Base-by-base conservation (phyloP, 2,329 filamentous ascomycete species). In the Magnaporthiopsis rhizophila region DNA sequence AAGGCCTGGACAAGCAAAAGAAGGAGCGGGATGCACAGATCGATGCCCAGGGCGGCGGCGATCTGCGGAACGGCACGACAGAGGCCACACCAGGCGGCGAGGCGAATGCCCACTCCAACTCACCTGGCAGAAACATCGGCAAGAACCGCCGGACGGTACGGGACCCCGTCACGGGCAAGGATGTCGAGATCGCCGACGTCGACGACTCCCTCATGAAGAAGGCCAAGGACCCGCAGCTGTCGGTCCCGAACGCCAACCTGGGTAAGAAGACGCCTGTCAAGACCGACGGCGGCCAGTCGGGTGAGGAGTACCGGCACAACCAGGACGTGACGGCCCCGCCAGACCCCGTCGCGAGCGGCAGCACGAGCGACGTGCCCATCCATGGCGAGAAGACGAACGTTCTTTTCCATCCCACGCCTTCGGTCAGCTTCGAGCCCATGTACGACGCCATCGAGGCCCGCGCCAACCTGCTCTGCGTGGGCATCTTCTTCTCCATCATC, bases 331-430 rank as follows among this genome's bases (percentile, higher is more conserved):
- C 92, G 0, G 91, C 94, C 0, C 94, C 94, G 2, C 94, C 94
- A 1, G 93, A 96, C 69, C 94, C 94, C 0, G 81, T 97, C 26
- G 87, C 88, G 21, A 83, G 88, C 65, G 91, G 92, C 30, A 86
- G 89, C 45, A 98, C 94, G 0, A 93, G 91, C 32, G 95, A 98
- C 75, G 92, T 98, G 1, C 95, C 95, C 3, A 96, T 98, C 65
- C 90, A 93, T 72, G 94, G 93, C 71, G 94, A 98, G 74, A 97
- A 95, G 83, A 98, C 95, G 3, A 97, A 97, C 67, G 88, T 98
- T 24, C 83, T 97, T 36, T 98, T 98, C 76, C 94, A 97, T 75
- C 94, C 95, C 21, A 98, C 94, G 0, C 94, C 94, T 0, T 90
- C 89, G 0, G 85, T 97, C 69, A 92, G 89, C 78, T 97, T 92